Conservation (phyloP, 2,329 filamentous ascomycete genomes). For the Talaromyces islandicus region DNA sequence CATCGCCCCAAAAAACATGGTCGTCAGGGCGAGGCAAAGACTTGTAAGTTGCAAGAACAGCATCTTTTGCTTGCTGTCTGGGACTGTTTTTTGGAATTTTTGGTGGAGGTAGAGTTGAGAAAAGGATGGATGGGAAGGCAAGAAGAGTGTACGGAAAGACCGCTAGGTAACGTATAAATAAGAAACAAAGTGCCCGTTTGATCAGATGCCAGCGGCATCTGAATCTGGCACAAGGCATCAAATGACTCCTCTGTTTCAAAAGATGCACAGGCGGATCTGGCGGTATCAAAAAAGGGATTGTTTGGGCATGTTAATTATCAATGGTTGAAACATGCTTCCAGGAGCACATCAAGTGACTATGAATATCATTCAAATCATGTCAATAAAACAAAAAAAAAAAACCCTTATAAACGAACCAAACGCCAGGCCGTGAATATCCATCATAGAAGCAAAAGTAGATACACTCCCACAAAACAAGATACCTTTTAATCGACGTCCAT, state of each 20-base stretch:
- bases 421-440: constrained; percentile 17
- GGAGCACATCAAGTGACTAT: background rate
- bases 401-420: background rate
- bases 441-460: background rate
- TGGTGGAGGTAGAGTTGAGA: background rate
- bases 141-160: background rate
- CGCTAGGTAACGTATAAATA: background rate
- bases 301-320: background rate
- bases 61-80: background rate
- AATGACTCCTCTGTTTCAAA: background rate
- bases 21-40: background rate
- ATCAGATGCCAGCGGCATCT: background rate
- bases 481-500: constrained; percentile 41
- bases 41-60: background rate
- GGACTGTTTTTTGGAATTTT: background rate
- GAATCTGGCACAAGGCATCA: background rate
- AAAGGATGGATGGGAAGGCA: background rate
- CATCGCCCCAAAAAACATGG: background rate
- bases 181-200: background rate
- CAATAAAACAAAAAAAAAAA: background rate
- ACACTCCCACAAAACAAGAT: constrained; percentile 11
- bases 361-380: background rate
- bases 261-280: background rate
- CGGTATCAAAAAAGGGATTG: background rate
- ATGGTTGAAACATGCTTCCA: background rate